Percentiles rank a stretch among this genome's conserved stretches.
These are phyloP conservation scores for Ochetophila trinervis DNA, from an alignment of 306 rosid genomes.

Conservation along the genomic window DNA sequence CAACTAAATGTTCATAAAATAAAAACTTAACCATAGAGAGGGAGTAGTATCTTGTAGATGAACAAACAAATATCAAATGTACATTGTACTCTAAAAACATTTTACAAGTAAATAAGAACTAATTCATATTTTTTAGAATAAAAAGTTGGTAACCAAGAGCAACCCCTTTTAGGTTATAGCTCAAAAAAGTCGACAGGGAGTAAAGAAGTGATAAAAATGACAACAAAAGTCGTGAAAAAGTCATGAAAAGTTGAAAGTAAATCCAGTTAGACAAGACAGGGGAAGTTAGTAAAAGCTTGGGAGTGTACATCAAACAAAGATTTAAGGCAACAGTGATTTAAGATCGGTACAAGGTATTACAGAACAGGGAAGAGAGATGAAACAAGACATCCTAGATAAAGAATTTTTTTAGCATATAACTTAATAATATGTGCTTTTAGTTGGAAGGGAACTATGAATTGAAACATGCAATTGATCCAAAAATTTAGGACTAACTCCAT, in stretches of 20 bases:
- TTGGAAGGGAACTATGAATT: not conserved
- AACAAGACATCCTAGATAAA: not conserved
- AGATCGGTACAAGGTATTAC: too few species aligned
- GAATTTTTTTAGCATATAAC: not conserved
- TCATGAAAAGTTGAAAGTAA: too few species aligned
- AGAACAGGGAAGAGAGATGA: not conserved
- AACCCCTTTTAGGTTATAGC: too few species aligned
- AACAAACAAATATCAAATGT: not conserved
- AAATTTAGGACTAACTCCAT: too few species aligned
- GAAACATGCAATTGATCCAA: not conserved
- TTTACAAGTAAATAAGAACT: not conserved
- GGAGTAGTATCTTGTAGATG: not conserved
- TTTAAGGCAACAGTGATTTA: not conserved
- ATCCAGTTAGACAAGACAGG: too few species aligned
- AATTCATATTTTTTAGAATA: not conserved
- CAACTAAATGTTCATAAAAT: not conserved
- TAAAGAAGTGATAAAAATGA: too few species aligned
- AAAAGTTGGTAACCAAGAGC: not conserved
- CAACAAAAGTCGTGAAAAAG: too few species aligned
- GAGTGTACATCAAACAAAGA: too few species aligned
- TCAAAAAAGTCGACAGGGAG: too few species aligned
- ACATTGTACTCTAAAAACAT: not conserved
- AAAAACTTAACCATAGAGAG: not conserved
- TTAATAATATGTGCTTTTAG: not conserved
- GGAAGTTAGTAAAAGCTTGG: too few species aligned